Evolutionary conservation across 306 rosid genomes (phyloP).

Genomic region (Cyamopsis tetragonoloba): DNA sequence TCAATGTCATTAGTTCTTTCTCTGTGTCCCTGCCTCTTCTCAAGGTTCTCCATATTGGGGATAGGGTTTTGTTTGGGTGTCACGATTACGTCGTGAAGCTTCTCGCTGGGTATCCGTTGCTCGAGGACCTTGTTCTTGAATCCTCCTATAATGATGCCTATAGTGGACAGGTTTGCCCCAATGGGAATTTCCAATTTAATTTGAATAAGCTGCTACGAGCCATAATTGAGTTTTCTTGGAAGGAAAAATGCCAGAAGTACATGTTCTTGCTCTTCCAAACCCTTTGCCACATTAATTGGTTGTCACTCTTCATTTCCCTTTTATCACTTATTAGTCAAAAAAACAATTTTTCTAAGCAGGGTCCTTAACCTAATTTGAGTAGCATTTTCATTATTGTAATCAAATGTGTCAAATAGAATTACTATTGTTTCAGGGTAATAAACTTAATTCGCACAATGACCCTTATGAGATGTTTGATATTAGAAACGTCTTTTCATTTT

Average conservation of each 20-base stretch:
- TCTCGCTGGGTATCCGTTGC: slow-evolving; percentile 22
- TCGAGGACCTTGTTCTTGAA: slow-evolving; percentile 19
- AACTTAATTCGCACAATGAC: too few species aligned
- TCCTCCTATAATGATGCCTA: slow-evolving; percentile 3
- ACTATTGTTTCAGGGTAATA: too few species aligned
- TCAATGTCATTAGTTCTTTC: not conserved
- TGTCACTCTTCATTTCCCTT: too few species aligned
- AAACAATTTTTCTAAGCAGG: too few species aligned
- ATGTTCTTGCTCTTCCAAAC: not conserved
- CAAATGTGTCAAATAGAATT: too few species aligned
- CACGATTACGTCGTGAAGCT: slow-evolving; percentile 25
- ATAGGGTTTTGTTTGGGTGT: slow-evolving; percentile 19
- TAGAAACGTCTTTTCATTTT: too few species aligned
- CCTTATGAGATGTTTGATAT: too few species aligned
- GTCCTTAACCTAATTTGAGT: too few species aligned
- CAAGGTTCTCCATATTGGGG: slow-evolving; percentile 26
- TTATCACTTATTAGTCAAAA: too few species aligned
- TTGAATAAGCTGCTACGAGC: not conserved
- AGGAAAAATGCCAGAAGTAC: not conserved
- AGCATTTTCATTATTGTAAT: too few species aligned
- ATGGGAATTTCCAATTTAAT: not conserved
- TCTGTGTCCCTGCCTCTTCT: slow-evolving; percentile 10
- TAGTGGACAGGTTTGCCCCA: not conserved
- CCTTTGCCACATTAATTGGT: not conserved
- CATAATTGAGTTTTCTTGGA: slow-evolving; percentile 23